These are phyloP conservation scores for Malassezia sp. DNA, from an alignment of 1,284 basidiomycete genomes.

Conservation along the genomic window DNA sequence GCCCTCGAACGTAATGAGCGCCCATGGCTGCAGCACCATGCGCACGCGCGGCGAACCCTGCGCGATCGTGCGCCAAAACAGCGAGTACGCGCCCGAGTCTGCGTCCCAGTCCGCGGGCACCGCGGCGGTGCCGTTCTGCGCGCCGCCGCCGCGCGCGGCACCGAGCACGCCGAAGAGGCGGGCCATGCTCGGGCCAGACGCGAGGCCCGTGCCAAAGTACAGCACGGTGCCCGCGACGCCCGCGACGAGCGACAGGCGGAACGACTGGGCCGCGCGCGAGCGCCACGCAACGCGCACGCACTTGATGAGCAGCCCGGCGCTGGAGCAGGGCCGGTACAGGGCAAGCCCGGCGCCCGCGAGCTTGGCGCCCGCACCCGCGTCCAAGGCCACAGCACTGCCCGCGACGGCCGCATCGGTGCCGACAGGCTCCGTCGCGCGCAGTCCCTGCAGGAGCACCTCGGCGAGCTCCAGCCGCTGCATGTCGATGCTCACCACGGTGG, in stretches of 20 bases:
- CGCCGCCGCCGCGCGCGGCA: too few relatives aligned
- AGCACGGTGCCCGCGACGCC: not conserved
- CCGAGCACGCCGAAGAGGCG: not conserved
- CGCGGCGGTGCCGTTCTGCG: not conserved
- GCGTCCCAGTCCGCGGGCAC: not conserved
- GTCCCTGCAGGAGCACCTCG: constrained; percentile 16
- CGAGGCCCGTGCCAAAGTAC: not conserved
- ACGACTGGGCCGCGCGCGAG: constrained; percentile 1
- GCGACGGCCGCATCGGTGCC: not conserved
- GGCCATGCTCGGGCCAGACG: not conserved
- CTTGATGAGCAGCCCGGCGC: too few relatives aligned
- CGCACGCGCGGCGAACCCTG: constrained; percentile 47
- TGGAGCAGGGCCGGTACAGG: not conserved
- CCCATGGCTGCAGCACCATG: constrained; percentile 66
- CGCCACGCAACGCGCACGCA: constrained; percentile 5
- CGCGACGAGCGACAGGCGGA: not conserved
- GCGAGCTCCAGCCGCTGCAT: constrained; percentile 70
- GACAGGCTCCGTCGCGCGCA: not conserved
- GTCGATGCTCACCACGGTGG: constrained; percentile 78
- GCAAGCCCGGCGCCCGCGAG: too few relatives aligned
- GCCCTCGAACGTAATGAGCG: constrained; percentile 55
- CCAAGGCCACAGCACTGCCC: not conserved
- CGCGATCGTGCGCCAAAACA: constrained; percentile 10
- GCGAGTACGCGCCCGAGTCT: constrained; percentile 6
- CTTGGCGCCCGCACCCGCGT: not conserved